These are phyloP conservation scores for Amorphotheca resinae DNA, from an alignment of 495 filamentous ascomycete species.

Conservation along the genomic window DNA sequence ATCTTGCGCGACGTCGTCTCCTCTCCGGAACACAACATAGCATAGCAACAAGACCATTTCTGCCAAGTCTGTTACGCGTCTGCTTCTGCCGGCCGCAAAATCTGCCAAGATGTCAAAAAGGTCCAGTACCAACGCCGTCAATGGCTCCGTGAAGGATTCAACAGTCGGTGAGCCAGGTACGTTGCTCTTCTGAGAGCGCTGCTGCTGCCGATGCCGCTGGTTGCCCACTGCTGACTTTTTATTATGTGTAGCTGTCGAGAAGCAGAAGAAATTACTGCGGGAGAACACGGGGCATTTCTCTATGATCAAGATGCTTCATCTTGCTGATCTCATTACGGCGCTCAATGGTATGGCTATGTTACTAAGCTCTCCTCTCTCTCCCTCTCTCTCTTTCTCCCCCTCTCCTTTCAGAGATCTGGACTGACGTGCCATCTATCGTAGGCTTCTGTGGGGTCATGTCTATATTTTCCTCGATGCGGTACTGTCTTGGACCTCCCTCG, in stretches of 20 bases:
- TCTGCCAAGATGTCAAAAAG: slow-evolving; percentile 40
- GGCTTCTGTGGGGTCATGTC: slow-evolving; percentile 84
- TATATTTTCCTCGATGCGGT: slow-evolving; percentile 89
- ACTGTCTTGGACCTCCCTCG: slow-evolving; percentile 65
- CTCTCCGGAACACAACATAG: too few relatives aligned
- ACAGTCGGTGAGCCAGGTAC: slow-evolving; percentile 14
- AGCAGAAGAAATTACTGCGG: slow-evolving; percentile 75
- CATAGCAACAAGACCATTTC: too few relatives aligned
- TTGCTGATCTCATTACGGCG: slow-evolving; percentile 91
- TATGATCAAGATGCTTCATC: slow-evolving; percentile 66
- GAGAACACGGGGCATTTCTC: slow-evolving; percentile 61
- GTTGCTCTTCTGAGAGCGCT: neutral
- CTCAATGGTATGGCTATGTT: slow-evolving; percentile 82
- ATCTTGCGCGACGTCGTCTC: too few relatives aligned
- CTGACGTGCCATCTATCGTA: slow-evolving; percentile 18
- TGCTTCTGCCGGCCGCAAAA: too few relatives aligned
- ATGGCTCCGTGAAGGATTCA: slow-evolving; percentile 25
- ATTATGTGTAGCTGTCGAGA: slow-evolving; percentile 51
- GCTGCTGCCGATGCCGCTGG: neutral
- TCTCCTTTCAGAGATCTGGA: neutral
- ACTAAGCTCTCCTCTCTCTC: too few relatives aligned
- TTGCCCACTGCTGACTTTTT: slow-evolving; percentile 3
- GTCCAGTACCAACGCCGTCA: slow-evolving; percentile 29
- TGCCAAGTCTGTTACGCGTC: too few relatives aligned
- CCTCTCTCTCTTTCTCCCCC: neutral